phyloP scores from a whole-genome alignment of 371 early-diverging fungal species.

The Mortierella sp. region DNA sequence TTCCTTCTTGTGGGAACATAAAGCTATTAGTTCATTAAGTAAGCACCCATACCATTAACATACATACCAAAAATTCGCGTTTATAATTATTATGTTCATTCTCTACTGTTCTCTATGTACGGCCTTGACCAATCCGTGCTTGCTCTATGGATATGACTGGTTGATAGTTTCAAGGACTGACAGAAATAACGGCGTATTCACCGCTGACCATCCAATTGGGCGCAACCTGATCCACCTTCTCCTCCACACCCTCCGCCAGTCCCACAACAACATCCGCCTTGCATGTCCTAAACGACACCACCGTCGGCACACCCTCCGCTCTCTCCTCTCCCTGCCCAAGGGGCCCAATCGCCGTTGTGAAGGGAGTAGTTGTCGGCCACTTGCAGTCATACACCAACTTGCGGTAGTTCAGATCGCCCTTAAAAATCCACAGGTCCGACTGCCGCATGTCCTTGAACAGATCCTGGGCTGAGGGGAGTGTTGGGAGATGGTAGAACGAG shows the following conservation, averaged over 20 bases:
- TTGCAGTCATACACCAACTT: conserved; percentile 92
- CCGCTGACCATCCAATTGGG: conserved; percentile 78
- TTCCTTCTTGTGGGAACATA: neutral
- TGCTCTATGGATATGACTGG: neutral
- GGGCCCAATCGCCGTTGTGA: conserved; percentile 86
- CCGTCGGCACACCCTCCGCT: conserved; percentile 65
- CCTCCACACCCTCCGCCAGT: conserved; percentile 71
- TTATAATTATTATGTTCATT: neutral
- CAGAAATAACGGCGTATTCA: conserved; percentile 82
- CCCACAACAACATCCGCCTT: conserved; percentile 93
- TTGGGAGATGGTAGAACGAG: conserved; percentile 81
- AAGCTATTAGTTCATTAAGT: neutral
- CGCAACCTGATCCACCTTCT: conserved; percentile 65
- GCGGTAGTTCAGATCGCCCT: conserved; percentile 97
- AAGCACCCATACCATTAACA: neutral
- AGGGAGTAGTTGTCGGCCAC: conserved; percentile 87
- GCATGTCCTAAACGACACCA: conserved; percentile 86
- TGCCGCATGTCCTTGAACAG: conserved; percentile 70
- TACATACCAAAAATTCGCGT: neutral
- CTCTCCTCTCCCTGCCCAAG: conserved; percentile 54
- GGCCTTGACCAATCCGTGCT: too few species aligned
- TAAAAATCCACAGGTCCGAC: conserved; percentile 85
- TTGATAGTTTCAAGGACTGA: conserved; percentile 16
- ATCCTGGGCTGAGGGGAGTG: conserved; percentile 66
- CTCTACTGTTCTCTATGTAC: neutral